A percentile compares a stretch with the other conserved stretches of the same genome.
phyloP scores from a whole-genome alignment of 148 eudicot genomes.

The Spergularia bocconei region DNA sequence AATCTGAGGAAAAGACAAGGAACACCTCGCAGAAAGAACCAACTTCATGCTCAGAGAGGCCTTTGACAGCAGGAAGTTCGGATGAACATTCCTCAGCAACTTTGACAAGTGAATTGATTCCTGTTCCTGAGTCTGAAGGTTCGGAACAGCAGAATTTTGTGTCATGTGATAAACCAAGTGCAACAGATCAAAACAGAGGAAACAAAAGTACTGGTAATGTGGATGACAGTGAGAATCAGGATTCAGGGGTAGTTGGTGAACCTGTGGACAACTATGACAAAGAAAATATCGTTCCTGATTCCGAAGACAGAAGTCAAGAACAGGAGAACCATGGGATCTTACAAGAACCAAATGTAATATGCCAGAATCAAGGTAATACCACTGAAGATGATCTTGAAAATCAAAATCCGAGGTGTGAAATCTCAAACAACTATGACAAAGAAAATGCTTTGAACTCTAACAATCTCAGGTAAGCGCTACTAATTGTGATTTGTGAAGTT shows the following conservation, averaged over 20 bases:
- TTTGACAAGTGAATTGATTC: slow-evolving; percentile 15
- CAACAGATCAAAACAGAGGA: background rate
- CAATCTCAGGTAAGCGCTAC: slow-evolving; percentile 47
- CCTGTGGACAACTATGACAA: slow-evolving; percentile 1
- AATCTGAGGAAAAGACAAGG: background rate
- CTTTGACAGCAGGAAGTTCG: slow-evolving; percentile 16
- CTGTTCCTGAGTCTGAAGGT: background rate
- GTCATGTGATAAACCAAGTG: slow-evolving; percentile 7
- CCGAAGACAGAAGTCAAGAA: background rate
- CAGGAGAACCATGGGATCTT: background rate
- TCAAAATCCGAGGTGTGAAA: slow-evolving; percentile 22
- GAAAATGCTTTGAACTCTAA: slow-evolving; percentile 53
- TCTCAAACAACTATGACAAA: slow-evolving; percentile 45
- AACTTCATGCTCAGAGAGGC: slow-evolving; percentile 17
- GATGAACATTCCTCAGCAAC: slow-evolving; percentile 16
- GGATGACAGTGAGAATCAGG: slow-evolving; percentile 6
- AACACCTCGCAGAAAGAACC: slow-evolving; percentile 29
- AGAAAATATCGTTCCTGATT: slow-evolving; percentile 2
- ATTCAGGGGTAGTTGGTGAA: background rate
- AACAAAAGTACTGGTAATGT: too few relatives aligned
- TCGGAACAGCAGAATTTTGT: background rate
- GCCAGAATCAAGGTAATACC: slow-evolving; percentile 11
- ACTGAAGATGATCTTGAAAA: slow-evolving; percentile 14
- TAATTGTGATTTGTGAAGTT: background rate
- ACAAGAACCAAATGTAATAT: background rate